Base-by-base conservation (phyloP, 371 early-diverging fungal species). In the Rhizopus sp. region DNA sequence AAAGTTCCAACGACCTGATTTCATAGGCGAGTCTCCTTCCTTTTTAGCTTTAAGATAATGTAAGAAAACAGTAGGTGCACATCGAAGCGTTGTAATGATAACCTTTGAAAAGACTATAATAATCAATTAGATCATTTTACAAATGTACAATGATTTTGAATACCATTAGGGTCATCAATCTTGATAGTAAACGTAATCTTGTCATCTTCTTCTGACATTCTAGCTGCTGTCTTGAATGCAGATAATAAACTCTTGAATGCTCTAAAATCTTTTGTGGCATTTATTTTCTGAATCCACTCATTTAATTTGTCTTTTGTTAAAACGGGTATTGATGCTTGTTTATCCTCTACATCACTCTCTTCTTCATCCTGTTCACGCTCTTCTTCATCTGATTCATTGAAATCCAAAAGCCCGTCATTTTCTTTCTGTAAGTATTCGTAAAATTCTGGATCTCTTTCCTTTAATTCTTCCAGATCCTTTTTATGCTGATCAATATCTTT, bases 351-450 rank as follows among this genome's bases (percentile, higher is more conserved):
- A 7, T 55, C 57, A 17, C 59, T 38, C 46, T 75, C 68, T 8
- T 63, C 74, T 10, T 71, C 77, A 9, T 62, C 64, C 4, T 69
- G 68, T 4, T 68, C 71, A 7, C 62, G 74, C n/a, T 77, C 85
- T 9, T 86, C 90, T 31, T 75, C 74, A n/a, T 85, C 84, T 35
- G 76, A 73, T 39, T 81, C 75, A 13, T 82, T 83, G 67, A 95
- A 94, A 9, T 89, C 81, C 51, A 97, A 78, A 53, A 95, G 83
- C 33, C 70, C 85, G 38, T 81, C 68, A 68, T 94, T 94, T 65
- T 96, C 94, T 64, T 94, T 83, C 66, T 88, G 67, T 73, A 97
- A 74, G 70, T 78, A 96, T 67, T 95, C 77, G 78, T 88, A 93
- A 68, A 95, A 95, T 59, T 89, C 87, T 6, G 96, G 96, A 66